A percentile compares a stretch with the other conserved stretches of the same genome.
phyloP scores from a whole-genome alignment of 1,284 basidiomycete species.

The Fistulina hepatica region DNA sequence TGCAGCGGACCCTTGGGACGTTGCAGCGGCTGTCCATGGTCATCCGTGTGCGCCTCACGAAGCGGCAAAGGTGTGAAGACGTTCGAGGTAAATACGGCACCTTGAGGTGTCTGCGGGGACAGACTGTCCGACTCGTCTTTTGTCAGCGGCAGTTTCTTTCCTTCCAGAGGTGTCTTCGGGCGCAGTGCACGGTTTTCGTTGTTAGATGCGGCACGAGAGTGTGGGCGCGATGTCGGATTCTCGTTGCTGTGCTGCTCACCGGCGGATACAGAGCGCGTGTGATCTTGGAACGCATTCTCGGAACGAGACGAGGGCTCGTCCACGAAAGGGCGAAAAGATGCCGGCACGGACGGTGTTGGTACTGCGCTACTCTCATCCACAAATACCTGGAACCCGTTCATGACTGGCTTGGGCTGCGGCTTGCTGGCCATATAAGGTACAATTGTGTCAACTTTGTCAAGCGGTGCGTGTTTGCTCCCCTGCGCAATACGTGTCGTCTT shows the following conservation, averaged over 20 bases:
- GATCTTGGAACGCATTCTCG: neutral
- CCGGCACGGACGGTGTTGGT: too few relatives aligned
- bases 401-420: too few relatives aligned
- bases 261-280: too few relatives aligned
- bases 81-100: slow-evolving; percentile 36
- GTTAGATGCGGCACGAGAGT: slow-evolving; percentile 43
- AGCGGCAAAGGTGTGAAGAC: slow-evolving; percentile 48
- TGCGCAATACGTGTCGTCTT: slow-evolving; percentile 49
- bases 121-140: slow-evolving; percentile 3
- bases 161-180: slow-evolving; percentile 24
- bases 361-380: slow-evolving; percentile 45
- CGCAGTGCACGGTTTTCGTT: slow-evolving; percentile 26
- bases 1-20: slow-evolving; percentile 22
- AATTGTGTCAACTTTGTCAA: slow-evolving; percentile 42
- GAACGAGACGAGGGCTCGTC: neutral
- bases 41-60: slow-evolving; percentile 37
- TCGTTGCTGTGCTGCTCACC: slow-evolving; percentile 1
- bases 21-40: slow-evolving; percentile 30
- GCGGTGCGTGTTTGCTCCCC: slow-evolving; percentile 61
- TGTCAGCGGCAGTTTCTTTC: slow-evolving; percentile 11
- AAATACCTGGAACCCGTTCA: slow-evolving; percentile 49
- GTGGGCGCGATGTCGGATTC: neutral
- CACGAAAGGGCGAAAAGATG: slow-evolving; percentile 8
- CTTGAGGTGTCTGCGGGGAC: slow-evolving; percentile 11
- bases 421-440: too few relatives aligned